phyloP scores from a whole-genome alignment of 345 rosid species.

The Lumnitzera racemosa region DNA sequence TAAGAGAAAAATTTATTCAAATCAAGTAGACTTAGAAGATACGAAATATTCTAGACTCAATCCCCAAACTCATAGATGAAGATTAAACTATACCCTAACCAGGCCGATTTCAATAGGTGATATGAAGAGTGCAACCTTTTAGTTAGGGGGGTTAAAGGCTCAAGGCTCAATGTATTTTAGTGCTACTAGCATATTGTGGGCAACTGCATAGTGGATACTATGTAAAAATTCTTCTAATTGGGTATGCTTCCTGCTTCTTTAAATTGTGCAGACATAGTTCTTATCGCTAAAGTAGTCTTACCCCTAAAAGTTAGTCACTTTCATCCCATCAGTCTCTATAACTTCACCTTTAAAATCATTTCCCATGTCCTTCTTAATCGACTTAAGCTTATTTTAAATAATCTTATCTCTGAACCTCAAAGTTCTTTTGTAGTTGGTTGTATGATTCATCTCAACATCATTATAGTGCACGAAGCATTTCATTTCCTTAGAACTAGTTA shows the following conservation, averaged over 20 bases:
- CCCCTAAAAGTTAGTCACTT: not conserved
- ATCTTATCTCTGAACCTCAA: not conserved
- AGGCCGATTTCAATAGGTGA: not conserved
- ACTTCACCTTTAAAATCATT: not conserved
- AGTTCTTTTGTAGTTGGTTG: not conserved
- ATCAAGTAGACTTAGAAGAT: too few relatives aligned
- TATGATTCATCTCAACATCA: not conserved
- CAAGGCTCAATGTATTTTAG: not conserved
- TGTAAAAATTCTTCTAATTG: not conserved
- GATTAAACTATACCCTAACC: not conserved
- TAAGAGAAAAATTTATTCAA: too few relatives aligned
- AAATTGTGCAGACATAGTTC: not conserved
- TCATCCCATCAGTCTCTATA: not conserved
- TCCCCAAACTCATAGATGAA: too few relatives aligned
- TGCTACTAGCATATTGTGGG: not conserved
- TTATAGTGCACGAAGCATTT: not conserved
- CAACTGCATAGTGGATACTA: not conserved
- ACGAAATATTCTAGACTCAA: too few relatives aligned
- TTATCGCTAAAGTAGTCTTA: not conserved
- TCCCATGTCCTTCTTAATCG: not conserved
- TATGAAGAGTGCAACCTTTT: not conserved
- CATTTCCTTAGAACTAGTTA: not conserved
- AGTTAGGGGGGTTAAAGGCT: not conserved
- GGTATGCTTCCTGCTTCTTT: not conserved
- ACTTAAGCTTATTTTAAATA: not conserved